These are phyloP conservation scores for Pichia scutulata DNA, from an alignment of 805 yeast genomes.

Conservation along the genomic window DNA sequence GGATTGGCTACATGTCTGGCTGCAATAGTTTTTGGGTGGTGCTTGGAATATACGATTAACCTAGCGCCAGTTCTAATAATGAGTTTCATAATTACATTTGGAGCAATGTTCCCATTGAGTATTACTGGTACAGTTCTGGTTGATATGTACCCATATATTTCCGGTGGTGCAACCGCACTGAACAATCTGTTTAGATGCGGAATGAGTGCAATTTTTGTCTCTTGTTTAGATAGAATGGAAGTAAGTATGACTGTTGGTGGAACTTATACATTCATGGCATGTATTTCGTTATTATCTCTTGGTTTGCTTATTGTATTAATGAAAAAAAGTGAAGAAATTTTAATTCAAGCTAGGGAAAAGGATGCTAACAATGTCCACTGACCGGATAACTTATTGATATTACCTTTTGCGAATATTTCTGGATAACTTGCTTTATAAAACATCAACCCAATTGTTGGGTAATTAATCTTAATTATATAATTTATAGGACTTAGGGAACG, in stretches of 20 bases:
- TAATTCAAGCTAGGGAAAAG: conserved; percentile 3
- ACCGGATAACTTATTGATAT: too few species aligned
- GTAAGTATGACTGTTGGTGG: conserved; percentile 60
- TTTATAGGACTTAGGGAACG: not conserved
- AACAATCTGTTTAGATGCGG: conserved; percentile 67
- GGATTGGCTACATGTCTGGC: conserved; percentile 30
- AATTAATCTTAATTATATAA: not conserved
- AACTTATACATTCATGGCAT: conserved; percentile 65
- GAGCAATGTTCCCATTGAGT: conserved; percentile 52
- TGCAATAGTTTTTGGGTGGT: conserved; percentile 62
- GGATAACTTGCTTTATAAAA: too few species aligned
- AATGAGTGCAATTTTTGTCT: conserved; percentile 64
- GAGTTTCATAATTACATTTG: conserved; percentile 48
- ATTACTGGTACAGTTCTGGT: conserved; percentile 59
- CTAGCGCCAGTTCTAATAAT: conserved; percentile 51
- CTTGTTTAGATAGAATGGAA: conserved; percentile 57
- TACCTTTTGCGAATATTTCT: not conserved
- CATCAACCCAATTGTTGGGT: too few species aligned
- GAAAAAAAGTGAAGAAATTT: conserved; percentile 14
- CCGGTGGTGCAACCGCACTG: conserved; percentile 70
- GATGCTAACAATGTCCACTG: not conserved
- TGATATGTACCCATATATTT: conserved; percentile 63
- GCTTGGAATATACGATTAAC: conserved; percentile 40
- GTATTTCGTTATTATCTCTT: conserved; percentile 23
- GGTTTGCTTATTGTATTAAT: conserved; percentile 13